These are phyloP conservation scores for sorghum (Sorghum bicolor) DNA, from an alignment of 176 grass and related monocot species.

Conservation along the genomic window DNA sequence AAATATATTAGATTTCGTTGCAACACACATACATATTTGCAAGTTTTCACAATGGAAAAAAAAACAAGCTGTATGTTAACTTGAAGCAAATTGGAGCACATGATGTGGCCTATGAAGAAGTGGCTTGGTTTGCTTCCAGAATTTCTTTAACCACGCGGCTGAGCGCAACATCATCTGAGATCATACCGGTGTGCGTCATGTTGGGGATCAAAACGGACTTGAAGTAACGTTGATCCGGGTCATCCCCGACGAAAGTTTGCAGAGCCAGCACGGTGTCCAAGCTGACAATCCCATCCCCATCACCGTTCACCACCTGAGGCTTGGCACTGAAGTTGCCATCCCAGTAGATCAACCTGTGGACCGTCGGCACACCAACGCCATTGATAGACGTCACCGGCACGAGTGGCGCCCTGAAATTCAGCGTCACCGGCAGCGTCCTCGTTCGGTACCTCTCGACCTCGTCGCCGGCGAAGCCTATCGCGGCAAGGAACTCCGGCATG, in stretches of 20 bases:
- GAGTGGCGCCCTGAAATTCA: neutral
- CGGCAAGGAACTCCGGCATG: neutral
- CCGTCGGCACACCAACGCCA: neutral
- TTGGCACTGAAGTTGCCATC: neutral
- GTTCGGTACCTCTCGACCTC: neutral
- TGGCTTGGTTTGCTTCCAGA: neutral
- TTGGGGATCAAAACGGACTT: neutral
- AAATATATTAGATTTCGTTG: too few species aligned
- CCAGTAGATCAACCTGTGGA: neutral
- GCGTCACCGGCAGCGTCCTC: neutral
- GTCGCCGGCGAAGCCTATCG: neutral
- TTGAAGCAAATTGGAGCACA: neutral
- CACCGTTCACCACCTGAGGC: neutral
- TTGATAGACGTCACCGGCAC: slow-evolving; percentile 3
- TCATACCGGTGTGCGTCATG: neutral
- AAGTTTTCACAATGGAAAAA: too few species aligned
- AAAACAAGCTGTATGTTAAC: too few species aligned
- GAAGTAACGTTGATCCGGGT: neutral
- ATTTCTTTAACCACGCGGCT: neutral
- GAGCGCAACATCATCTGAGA: neutral
- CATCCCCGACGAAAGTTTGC: neutral
- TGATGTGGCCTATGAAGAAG: neutral
- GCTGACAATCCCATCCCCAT: neutral
- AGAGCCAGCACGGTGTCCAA: neutral
- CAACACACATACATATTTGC: too few species aligned